Percentiles rank a stretch among this genome's conserved stretches.
phyloP scores from a whole-genome alignment of 2,329 filamentous ascomycete genomes.

The Aspergillus proliferans region DNA sequence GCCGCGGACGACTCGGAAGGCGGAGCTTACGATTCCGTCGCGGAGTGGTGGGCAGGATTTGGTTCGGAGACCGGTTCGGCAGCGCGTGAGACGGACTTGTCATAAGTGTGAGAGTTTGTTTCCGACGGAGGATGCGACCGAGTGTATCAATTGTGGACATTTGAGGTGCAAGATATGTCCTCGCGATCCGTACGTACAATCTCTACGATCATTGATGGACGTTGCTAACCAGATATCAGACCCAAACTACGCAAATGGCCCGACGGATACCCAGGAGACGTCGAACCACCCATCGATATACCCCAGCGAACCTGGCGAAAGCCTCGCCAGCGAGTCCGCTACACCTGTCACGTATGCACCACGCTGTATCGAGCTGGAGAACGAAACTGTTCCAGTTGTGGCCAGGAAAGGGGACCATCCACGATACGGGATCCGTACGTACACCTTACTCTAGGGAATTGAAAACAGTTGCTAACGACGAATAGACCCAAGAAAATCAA shows the following conservation, averaged over 20 bases:
- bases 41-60: slow-evolving; percentile 64
- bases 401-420: slow-evolving; percentile 35
- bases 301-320: slow-evolving; percentile 34
- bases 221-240: slow-evolving; percentile 11
- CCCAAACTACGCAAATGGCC: slow-evolving; percentile 39
- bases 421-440: slow-evolving; percentile 40
- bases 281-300: slow-evolving; percentile 27
- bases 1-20: slow-evolving; percentile 31
- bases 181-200: background rate
- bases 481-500: slow-evolving; percentile 36
- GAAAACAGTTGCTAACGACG: slow-evolving; percentile 5
- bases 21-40: slow-evolving; percentile 48
- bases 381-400: slow-evolving; percentile 32
- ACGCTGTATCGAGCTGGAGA: slow-evolving; percentile 27
- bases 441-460: background rate
- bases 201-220: slow-evolving; percentile 8
- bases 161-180: slow-evolving; percentile 37
- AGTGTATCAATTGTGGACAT: slow-evolving; percentile 66
- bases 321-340: slow-evolving; percentile 33
- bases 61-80: slow-evolving; percentile 63
- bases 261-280: slow-evolving; percentile 41
- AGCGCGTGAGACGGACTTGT: slow-evolving; percentile 69
- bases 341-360: slow-evolving; percentile 37
- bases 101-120: slow-evolving; percentile 67
- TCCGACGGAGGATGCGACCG: slow-evolving; percentile 46